phyloP scores from a whole-genome alignment of 2,329 filamentous ascomycete genomes.

The Xylaria sp. region DNA sequence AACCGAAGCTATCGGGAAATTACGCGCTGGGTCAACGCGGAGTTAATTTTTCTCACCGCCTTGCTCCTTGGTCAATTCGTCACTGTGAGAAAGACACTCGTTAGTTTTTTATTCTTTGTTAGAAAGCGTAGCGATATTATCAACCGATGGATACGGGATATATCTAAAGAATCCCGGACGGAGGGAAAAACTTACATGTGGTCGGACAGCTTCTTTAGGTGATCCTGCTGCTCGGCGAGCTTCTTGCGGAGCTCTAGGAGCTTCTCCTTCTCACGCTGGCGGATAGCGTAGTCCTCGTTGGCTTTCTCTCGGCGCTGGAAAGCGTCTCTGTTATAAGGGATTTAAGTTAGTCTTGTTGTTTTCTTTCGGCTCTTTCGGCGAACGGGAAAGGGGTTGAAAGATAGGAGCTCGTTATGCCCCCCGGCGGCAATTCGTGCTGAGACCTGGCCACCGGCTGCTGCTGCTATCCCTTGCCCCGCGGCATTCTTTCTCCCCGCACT shows the following conservation, averaged over 20 bases:
- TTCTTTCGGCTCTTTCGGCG: neutral
- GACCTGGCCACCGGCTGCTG: neutral
- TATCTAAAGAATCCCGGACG: neutral
- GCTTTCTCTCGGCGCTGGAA: conserved; percentile 94
- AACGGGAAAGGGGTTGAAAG: neutral
- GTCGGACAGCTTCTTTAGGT: conserved; percentile 85
- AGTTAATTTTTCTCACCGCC: conserved; percentile 72
- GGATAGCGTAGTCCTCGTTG: conserved; percentile 85
- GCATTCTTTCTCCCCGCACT: neutral
- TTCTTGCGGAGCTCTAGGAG: conserved; percentile 78
- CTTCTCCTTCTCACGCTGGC: conserved; percentile 91
- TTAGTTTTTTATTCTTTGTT: conserved; percentile 19
- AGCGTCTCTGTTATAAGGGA: conserved; percentile 72
- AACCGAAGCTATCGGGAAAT: neutral
- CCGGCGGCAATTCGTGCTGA: neutral
- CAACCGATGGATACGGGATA: neutral
- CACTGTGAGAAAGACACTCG: conserved; percentile 60
- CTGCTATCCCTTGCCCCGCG: neutral
- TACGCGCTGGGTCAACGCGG: conserved; percentile 5
- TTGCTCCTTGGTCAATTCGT: conserved; percentile 79
- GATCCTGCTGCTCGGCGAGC: conserved; percentile 80
- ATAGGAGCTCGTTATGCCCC: neutral
- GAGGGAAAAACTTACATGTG: conserved; percentile 76
- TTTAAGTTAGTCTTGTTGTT: conserved; percentile 27
- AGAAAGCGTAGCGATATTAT: neutral